A percentile compares a stretch with the other conserved stretches of the same genome.
phyloP scores from a whole-genome alignment of 2,329 filamentous ascomycete species.

The Fusarium duplospermum region DNA sequence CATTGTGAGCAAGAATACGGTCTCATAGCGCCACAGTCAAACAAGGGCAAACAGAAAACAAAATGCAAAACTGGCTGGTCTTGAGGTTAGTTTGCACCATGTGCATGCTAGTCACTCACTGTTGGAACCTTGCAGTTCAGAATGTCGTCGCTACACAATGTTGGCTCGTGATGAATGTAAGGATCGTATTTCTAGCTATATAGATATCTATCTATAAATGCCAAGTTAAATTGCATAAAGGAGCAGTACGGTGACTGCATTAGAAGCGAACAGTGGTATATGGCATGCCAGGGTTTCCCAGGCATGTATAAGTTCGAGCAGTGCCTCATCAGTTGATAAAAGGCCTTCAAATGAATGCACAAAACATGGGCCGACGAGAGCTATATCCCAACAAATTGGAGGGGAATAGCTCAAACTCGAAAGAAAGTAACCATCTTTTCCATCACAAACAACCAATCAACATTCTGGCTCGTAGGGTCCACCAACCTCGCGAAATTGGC shows the following conservation, averaged over 20 bases:
- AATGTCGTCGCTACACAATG: background rate
- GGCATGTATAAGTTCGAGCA: background rate
- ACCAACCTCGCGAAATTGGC: background rate
- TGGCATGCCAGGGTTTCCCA: background rate
- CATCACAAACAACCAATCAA: background rate
- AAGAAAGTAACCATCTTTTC: background rate
- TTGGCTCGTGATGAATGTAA: background rate
- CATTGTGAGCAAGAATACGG: conserved; percentile 70
- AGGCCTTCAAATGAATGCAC: background rate
- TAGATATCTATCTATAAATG: background rate
- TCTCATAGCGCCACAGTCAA: conserved; percentile 47
- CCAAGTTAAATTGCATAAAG: background rate
- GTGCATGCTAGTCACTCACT: background rate
- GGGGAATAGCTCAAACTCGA: background rate
- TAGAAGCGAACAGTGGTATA: background rate
- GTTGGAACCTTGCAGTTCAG: background rate
- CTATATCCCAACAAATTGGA: background rate
- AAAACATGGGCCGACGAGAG: background rate
- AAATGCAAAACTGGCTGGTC: background rate
- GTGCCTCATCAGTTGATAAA: background rate
- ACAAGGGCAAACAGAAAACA: background rate
- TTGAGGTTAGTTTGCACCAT: background rate
- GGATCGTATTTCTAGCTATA: background rate
- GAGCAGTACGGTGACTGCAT: background rate
- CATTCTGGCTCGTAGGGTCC: background rate